Evolutionary conservation across 1,139 yeast species (phyloP).

Genomic region (Debaryomyces nepalensis): DNA sequence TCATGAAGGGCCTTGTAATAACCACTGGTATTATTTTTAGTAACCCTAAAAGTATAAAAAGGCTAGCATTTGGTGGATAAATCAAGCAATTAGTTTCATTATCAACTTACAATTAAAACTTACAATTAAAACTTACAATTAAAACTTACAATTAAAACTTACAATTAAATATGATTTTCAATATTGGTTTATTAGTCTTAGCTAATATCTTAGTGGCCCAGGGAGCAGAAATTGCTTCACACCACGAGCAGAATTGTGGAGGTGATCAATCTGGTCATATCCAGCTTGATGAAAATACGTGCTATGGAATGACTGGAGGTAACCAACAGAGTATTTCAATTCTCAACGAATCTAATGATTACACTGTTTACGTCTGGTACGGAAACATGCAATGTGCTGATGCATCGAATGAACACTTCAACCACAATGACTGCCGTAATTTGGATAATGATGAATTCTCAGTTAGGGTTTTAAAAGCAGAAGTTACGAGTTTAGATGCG

Average conservation of each 20-base stretch:
- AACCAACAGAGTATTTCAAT: not conserved
- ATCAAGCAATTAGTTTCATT: too few species aligned
- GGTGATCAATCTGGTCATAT: slow-evolving; percentile 7
- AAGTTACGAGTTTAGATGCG: too few species aligned
- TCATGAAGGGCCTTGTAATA: too few species aligned
- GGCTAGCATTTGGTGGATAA: too few species aligned
- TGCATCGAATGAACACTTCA: not conserved
- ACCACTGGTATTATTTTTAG: too few species aligned
- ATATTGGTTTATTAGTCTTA: not conserved
- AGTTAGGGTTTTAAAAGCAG: slow-evolving; percentile 1
- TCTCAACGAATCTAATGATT: slow-evolving; percentile 1
- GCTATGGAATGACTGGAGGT: slow-evolving; percentile 9
- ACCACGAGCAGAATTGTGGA: slow-evolving; percentile 3
- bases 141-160: too few species aligned
- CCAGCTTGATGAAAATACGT: slow-evolving; percentile 6
- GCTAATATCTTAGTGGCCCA: not conserved
- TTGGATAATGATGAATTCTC: slow-evolving; percentile 4
- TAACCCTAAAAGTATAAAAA: too few species aligned
- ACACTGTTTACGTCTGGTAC: slow-evolving; percentile 3
- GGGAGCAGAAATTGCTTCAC: slow-evolving; percentile 4
- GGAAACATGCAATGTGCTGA: slow-evolving; percentile 6
- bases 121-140: too few species aligned
- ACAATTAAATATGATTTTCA: too few species aligned
- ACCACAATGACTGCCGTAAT: not conserved
- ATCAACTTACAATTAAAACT: too few species aligned